Conservation (phyloP, 2,329 filamentous ascomycete genomes). For the Scedosporium minutisporum region DNA sequence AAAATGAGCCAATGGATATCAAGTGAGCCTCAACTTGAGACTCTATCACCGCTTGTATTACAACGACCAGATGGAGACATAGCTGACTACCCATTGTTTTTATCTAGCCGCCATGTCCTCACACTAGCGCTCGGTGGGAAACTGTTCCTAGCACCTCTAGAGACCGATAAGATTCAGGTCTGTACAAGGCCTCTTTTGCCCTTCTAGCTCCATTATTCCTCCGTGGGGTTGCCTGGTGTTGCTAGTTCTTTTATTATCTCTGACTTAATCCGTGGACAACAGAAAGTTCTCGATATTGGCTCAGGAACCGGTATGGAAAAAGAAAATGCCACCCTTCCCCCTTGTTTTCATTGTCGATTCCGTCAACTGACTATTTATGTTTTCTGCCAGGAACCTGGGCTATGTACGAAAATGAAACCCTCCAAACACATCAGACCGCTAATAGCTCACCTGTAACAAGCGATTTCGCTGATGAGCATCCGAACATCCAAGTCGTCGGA, state of each 20-base stretch:
- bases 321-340: background rate
- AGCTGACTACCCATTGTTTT: background rate
- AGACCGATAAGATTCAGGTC: constrained; percentile 11
- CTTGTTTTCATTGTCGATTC: constrained; percentile 32
- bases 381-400: constrained; percentile 34
- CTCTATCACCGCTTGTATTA: background rate
- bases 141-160: constrained; percentile 16
- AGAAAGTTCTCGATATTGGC: constrained; percentile 33
- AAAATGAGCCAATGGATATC: constrained; percentile 12
- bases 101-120: constrained; percentile 13
- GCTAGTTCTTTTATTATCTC: background rate
- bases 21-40: constrained; percentile 8
- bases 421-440: background rate
- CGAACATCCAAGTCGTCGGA: constrained; percentile 33
- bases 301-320: constrained; percentile 37
- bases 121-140: constrained; percentile 14
- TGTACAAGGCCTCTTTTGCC: background rate
- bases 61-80: too few species aligned
- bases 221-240: too few species aligned
- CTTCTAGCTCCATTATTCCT: background rate
- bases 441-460: constrained; percentile 25
- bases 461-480: constrained; percentile 34
- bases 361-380: constrained; percentile 21
- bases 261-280: background rate
- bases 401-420: background rate